These are phyloP conservation scores for Salix udensis DNA, from an alignment of 345 rosid species.

Conservation along the genomic window DNA sequence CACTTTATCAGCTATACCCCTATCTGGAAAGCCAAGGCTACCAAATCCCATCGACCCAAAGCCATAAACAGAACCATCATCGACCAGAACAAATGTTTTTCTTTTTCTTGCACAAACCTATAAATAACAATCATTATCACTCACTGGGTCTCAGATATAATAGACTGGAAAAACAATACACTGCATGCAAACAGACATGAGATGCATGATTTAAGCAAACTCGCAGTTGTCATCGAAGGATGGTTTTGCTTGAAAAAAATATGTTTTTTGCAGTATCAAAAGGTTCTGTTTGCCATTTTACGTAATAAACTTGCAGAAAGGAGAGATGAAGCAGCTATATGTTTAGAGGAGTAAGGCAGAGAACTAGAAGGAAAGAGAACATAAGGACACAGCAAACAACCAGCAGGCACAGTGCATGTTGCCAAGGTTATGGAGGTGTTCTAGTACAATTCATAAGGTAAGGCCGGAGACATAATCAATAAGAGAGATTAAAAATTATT, in stretches of 20 bases:
- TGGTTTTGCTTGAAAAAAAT: not conserved
- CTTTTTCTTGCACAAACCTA: slow-evolving; percentile 97
- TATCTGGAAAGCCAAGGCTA: slow-evolving; percentile 88
- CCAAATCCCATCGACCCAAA: slow-evolving; percentile 92
- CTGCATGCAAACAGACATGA: not conserved
- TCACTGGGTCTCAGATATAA: not conserved
- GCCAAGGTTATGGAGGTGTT: not conserved
- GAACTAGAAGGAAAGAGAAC: not conserved
- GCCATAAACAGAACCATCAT: slow-evolving; percentile 68
- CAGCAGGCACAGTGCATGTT: not conserved
- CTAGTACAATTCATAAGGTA: not conserved
- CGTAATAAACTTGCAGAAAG: not conserved
- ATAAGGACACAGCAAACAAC: not conserved
- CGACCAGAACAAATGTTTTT: slow-evolving; percentile 84
- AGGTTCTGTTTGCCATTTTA: not conserved
- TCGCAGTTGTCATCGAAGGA: not conserved
- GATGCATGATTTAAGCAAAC: not conserved
- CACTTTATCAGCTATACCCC: slow-evolving; percentile 68
- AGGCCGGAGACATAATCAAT: no score
- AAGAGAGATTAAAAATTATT: not conserved
- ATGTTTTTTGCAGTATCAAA: not conserved
- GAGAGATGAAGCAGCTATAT: not conserved
- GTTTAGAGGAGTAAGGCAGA: not conserved
- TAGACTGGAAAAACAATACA: not conserved
- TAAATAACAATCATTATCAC: slow-evolving; percentile 4